Evolutionary conservation across 2,329 filamentous ascomycete species (phyloP).

Genomic region (Aspergillus sp.): DNA sequence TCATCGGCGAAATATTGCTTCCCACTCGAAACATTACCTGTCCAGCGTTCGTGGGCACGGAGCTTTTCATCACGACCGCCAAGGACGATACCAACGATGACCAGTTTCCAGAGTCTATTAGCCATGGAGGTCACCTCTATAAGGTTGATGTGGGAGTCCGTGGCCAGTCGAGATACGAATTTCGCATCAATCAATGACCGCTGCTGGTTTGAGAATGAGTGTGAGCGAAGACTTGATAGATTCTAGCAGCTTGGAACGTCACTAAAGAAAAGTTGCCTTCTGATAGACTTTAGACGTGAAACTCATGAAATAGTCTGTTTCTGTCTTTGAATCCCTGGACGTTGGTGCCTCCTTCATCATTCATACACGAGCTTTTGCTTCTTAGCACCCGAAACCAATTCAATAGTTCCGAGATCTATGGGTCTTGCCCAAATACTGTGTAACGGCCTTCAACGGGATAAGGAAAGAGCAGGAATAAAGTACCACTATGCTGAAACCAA

Average conservation of each 20-base stretch:
- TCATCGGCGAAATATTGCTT: constrained; percentile 72
- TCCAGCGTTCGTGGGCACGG: constrained; percentile 71
- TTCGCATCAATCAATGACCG: constrained; percentile 50
- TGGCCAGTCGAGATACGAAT: constrained; percentile 65
- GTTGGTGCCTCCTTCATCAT: background rate
- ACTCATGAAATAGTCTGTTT: background rate
- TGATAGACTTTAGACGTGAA: background rate
- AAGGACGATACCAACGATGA: constrained; percentile 66
- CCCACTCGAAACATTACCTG: constrained; percentile 81
- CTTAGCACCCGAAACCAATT: background rate
- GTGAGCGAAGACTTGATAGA: background rate
- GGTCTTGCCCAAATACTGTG: background rate
- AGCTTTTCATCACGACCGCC: constrained; percentile 78
- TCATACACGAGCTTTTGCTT: background rate
- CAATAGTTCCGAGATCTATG: constrained; percentile 2
- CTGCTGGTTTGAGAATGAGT: background rate
- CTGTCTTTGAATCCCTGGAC: background rate
- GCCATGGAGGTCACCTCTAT: constrained; percentile 71
- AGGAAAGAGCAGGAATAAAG: background rate
- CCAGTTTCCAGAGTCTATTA: constrained; percentile 58
- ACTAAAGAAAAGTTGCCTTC: background rate
- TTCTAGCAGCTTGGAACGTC: background rate
- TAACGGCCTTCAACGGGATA: background rate
- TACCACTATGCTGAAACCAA: background rate
- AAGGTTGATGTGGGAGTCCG: constrained; percentile 72